Conservation (phyloP, 306 rosid species). For the Cicer yamashitae region DNA sequence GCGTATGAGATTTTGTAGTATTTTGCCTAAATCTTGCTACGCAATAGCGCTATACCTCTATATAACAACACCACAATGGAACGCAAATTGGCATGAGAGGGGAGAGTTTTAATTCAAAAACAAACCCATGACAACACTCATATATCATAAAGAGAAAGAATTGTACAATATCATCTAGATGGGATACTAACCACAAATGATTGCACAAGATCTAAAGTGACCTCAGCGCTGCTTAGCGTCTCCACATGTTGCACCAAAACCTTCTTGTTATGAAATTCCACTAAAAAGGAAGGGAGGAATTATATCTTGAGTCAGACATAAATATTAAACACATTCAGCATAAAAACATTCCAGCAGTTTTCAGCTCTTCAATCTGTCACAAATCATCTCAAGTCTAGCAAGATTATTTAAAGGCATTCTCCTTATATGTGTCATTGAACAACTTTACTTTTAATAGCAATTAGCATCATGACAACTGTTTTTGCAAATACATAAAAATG, state of each 20-base stretch:
- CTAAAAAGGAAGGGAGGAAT: slow-evolving; percentile 48
- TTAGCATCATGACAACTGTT: slow-evolving; percentile 9
- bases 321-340: slow-evolving; percentile 16
- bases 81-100: background rate
- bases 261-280: slow-evolving; percentile 68
- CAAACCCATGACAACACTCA: slow-evolving; percentile 25
- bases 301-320: slow-evolving; percentile 32
- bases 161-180: background rate
- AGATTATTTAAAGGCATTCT: background rate
- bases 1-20: no score
- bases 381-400: slow-evolving; percentile 30
- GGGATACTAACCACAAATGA: slow-evolving; percentile 67
- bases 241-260: slow-evolving; percentile 83
- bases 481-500: background rate
- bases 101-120: background rate
- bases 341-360: slow-evolving; percentile 28
- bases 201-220: slow-evolving; percentile 66
- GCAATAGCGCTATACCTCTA: no score
- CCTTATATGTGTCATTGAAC: slow-evolving; percentile 9
- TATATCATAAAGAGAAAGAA: slow-evolving; percentile 39
- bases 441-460: slow-evolving; percentile 5
- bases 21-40: no score
- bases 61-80: background rate
- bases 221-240: slow-evolving; percentile 69
- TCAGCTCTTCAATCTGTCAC: slow-evolving; percentile 35